Evolutionary conservation across 202 grass and related monocot species (phyloP), one percentile per base, ranked within the genome.

Genomic region (Thinopyrum obtusiflorum): DNA sequence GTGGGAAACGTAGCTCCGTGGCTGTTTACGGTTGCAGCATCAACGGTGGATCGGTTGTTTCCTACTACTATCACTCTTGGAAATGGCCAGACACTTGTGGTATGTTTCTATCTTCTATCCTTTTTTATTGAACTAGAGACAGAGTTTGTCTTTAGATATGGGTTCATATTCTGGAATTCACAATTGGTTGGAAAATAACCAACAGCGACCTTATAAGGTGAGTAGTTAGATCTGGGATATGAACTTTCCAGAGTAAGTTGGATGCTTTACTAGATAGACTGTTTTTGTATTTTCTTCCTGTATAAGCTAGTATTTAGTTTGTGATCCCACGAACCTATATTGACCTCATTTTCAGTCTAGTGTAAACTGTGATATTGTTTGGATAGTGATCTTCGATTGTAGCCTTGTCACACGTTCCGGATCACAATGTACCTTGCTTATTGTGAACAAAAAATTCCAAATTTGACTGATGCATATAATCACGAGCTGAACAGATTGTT

Each of bases 11-110:
- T 60, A 0, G 39, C 77, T 11, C 89, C 88, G 1, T 93, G 92
- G 92, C 80, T 89, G 8, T 51, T 93, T 11, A 87, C 83, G 0
- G 92, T 91, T 26, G 89, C 92, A 10, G 92, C 89, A 21, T 69
- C 82, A 65, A 93, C 88, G 1, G 39, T 89, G 3, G 89, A 93
- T 78, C 63, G 89, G 9, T 69, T 85, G 17, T 89, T 89, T 71
- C 89, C 86, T 2, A 93, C 88, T 9, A 3, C 18, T 15, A 68
- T 89, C 17, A 89, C 68, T 18, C 86, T 93, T 13, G 89, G 89
- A 60, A 84, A 86, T 68, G 79, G 64, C 6, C 73, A 77, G 68
- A 86, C 1, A 42, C 11, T 93, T 49, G 62, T 86, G 79, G 91
- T 90, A 90, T 70, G 85, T 40, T 88, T 7, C 39, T 75, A n/a